Base-by-base conservation (phyloP, 345 rosid genomes). In the Noccaea bulbosa region DNA sequence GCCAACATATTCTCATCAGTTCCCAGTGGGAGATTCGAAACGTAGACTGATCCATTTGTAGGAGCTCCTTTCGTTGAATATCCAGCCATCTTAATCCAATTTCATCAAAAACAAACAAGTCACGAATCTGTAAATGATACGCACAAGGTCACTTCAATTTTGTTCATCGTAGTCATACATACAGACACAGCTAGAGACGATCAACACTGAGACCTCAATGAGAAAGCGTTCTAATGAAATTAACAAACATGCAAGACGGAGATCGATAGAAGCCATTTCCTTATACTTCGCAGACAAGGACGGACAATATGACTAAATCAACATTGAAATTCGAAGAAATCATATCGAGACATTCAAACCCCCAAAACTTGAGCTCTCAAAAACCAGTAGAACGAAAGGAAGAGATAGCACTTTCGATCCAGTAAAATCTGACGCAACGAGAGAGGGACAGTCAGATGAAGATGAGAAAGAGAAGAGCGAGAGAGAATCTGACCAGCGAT, bases 1-100 rank as follows among this genome's bases (percentile, higher is more conserved):
- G 98, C 99, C 66, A 92, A 55, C 96, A 91, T 92, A 65, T 72
- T 81, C 77, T 90, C 97, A 47, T 92, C 98, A 6, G 98, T 90
- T 30, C 96, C 96, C 47, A 75, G 59, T 8, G 98, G 99, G 62
- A 95, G 82, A 67, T 95, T 95, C 51, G 91, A 89, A 27, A 95
- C 82, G 75, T 94, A 92, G 54, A 94, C 85, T 53, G 98, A 85
- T 69, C 93, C 98, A 69, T 81, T 93, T 1, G 80, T 47, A 37
- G 85, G 81, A 54, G 77, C 81, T 32, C 88, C 90, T 80, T 77
- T 88, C 45, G 80, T 88, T 52, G 83, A 69, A 80, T 81, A 80
- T 73, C 81, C 83, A 65, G 88, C 84, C 98, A 93, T 92, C 11
- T 69, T 57, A 61, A 79, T 68, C 84, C 83, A 83, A 73, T 79